Conservation (phyloP, 2,329 filamentous ascomycete genomes). For the Cladosporium austrohemisphaericum region DNA sequence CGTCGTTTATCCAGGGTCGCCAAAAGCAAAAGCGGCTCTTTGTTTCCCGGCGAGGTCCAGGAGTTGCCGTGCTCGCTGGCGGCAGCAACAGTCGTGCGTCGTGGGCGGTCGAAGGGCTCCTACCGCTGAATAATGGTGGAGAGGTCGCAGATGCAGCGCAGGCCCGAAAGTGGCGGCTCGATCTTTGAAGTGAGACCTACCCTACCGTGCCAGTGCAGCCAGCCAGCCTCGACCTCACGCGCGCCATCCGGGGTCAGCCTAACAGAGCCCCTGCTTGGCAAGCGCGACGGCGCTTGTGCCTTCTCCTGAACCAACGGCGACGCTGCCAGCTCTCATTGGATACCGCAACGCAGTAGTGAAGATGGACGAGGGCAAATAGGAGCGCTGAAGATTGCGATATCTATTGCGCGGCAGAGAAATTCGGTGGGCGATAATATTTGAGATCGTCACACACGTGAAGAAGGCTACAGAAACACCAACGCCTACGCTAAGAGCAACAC, state of each 20-base stretch:
- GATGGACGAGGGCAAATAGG: neutral
- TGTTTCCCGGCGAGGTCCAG: neutral
- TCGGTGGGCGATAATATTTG: neutral
- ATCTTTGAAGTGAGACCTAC: constrained; percentile 14
- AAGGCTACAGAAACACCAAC: constrained; percentile 10
- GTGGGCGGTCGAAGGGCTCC: neutral
- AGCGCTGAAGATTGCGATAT: constrained; percentile 4
- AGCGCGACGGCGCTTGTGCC: constrained; percentile 3
- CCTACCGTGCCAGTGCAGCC: neutral
- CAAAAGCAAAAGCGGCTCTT: neutral
- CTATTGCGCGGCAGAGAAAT: too few species aligned
- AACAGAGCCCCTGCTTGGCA: constrained; percentile 7
- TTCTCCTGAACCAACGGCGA: constrained; percentile 9
- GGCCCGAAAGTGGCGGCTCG: constrained; percentile 8
- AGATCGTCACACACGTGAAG: constrained; percentile 4
- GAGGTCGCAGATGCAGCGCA: constrained; percentile 11
- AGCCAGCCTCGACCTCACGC: neutral
- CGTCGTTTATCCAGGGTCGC: neutral
- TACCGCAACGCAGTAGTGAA: neutral
- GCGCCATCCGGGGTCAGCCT: neutral
- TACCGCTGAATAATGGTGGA: too few species aligned
- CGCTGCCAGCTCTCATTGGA: neutral
- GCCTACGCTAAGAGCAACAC: constrained; percentile 17
- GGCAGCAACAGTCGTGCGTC: neutral
- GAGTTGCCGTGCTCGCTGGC: neutral